phyloP scores from a whole-genome alignment of 805 yeast species.

The Yarrowia sp. region DNA sequence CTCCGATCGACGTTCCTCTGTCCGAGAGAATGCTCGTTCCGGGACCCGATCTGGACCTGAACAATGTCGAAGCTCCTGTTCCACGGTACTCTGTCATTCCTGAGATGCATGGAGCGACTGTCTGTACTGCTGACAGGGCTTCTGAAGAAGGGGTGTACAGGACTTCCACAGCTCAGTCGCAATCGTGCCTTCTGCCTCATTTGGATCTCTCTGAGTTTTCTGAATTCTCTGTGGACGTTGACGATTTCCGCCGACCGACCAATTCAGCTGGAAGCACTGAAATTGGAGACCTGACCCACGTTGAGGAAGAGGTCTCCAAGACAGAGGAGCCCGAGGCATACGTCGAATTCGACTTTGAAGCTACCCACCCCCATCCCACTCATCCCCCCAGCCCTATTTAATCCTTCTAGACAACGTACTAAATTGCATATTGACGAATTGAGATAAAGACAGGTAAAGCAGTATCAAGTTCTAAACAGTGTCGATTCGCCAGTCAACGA shows the following conservation, averaged over 20 bases:
- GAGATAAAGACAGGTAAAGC: too few species aligned
- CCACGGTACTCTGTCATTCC: constrained; percentile 8
- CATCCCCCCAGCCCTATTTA: background rate
- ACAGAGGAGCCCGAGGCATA: background rate
- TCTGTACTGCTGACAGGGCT: too few species aligned
- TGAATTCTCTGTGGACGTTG: background rate
- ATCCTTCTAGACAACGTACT: background rate
- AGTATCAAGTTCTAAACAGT: too few species aligned
- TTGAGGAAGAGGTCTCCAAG: too few species aligned
- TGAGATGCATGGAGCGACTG: too few species aligned
- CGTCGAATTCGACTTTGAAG: constrained; percentile 6
- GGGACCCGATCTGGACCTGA: constrained; percentile 13
- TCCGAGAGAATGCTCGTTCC: constrained; percentile 23
- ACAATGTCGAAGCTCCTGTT: constrained; percentile 18
- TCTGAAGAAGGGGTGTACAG: too few species aligned
- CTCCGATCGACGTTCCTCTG: constrained; percentile 29
- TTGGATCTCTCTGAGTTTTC: constrained; percentile 11
- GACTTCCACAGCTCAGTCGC: background rate
- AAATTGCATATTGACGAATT: constrained; percentile 11
- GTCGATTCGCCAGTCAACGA: too few species aligned
- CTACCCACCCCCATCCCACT: background rate
- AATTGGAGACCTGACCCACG: too few species aligned
- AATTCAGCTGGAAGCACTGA: too few species aligned
- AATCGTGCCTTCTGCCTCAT: background rate
- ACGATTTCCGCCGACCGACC: background rate